Conservation (phyloP, 78 protist species). For the Monocercomonoides exilis region DNA sequence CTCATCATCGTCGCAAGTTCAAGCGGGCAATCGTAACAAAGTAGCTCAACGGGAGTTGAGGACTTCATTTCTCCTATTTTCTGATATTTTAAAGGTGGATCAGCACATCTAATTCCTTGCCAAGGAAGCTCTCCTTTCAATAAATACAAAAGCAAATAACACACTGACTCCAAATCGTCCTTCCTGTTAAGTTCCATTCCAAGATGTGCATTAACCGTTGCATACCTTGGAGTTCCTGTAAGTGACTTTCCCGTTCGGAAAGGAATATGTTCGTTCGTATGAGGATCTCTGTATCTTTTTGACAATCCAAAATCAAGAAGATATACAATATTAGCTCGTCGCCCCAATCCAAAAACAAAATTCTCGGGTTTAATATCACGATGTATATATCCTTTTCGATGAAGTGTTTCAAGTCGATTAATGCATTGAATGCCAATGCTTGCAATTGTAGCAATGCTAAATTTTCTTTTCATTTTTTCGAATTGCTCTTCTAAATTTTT, state of each 20-base stretch:
- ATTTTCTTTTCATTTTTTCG: too few relatives aligned
- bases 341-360: constrained; percentile 2
- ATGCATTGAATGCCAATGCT: not conserved
- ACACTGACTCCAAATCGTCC: constrained; percentile 15
- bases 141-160: constrained; percentile 12
- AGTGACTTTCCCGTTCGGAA: not conserved
- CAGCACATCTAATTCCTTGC: not conserved
- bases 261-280: too few relatives aligned
- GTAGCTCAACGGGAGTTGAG: too few relatives aligned
- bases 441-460: too few relatives aligned
- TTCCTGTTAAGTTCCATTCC: constrained; percentile 6
- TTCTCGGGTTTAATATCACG: constrained; percentile 16
- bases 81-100: too few relatives aligned
- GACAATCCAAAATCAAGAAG: too few relatives aligned
- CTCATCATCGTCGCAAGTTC: too few relatives aligned
- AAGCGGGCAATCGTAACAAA: too few relatives aligned
- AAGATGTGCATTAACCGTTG: constrained; percentile 14
- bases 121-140: constrained; percentile 21
- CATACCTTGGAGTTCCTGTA: constrained; percentile 25
- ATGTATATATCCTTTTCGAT: not conserved
- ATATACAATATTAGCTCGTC: not conserved
- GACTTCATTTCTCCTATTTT: too few relatives aligned
- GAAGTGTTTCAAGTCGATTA: too few relatives aligned
- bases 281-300: too few relatives aligned
- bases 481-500: too few relatives aligned